Base-by-base conservation (phyloP, 2,329 filamentous ascomycete species). In the Penicillium decumbens region DNA sequence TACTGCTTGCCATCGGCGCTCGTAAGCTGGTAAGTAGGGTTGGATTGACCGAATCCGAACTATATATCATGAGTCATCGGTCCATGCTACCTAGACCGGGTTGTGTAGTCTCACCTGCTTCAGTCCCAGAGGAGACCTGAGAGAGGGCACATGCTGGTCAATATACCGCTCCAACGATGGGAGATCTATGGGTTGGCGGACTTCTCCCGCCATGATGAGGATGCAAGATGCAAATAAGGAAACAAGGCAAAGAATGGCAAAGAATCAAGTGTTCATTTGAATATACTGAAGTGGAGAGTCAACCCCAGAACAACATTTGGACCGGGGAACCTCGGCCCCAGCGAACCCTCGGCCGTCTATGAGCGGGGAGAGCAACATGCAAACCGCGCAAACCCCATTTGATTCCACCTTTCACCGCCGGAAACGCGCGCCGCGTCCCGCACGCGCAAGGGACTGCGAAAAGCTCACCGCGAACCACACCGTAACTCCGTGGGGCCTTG, bases 31-130 rank as follows among this genome's bases (percentile, higher is more conserved):
- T 97, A 98, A 2, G 93, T 98, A 39, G 93, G 93, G 69, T 97
- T 98, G 50, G 89, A 95, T 74, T 97, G 93, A 52, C 93, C 93
- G 69, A 95, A 97, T 63, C 91, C 89, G 68, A 97, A 98, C 88
- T 97, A 64, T 13, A 27, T 18, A 12, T 20, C 12, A 42, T 53
- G 43, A 51, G 42, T 20, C 28, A n/a, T 44, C 33, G 27, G 13
- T 18, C 25, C 10, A 6, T 37, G 20, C 28, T 15, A 35, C 3
- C 43, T 9, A 33, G 10, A 27, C 2, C 23, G 25, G 29, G 45
- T 15, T 33, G 41, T 29, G 33, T 6, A 1, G 9, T 29, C 28
- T 12, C 10, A 91, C 90, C 81, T 96, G 92, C 75, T 95, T 95
- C 59, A 97, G 76, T 40, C 90, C 85, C 57, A 97, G 75, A 1